Base-by-base conservation (phyloP, 441 rosid species). In the Pelargonium fulgidum region DNA sequence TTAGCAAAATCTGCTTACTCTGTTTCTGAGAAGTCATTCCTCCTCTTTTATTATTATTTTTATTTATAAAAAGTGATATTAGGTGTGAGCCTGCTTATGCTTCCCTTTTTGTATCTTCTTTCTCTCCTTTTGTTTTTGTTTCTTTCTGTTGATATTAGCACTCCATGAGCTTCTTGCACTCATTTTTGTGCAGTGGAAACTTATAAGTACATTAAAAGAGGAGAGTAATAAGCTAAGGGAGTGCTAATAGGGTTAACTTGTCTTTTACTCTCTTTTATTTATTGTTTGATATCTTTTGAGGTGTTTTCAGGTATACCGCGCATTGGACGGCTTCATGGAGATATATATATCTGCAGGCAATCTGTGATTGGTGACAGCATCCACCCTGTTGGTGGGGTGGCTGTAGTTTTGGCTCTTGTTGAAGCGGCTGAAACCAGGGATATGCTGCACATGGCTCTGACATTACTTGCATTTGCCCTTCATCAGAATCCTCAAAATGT, bases 391-490 rank as follows among this genome's bases (percentile, higher is more conserved):
- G 99, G 99, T 64, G 99, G 99, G 73, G 84, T 91, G 80, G 74
- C 93, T 72, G 93, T 93, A 79, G 84, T 96, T 66, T 85, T 96
- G 75, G 92, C 96, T 44, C 98, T 96, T 77, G 85, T 91, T 81
- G 99, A 96, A 84, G 95, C 98, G 62, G 92, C 99, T 70, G 96
- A 89, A 84, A 86, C 98, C 56, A 89, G 88, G 82, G 92, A 90
- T 77, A 91, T 93, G 98, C 95, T 96, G 77, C 98, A 93, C 81
- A 93, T 90, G 98, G 92, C 98, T 76, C 85, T 96, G 80, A 81
- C 91, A 24, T 82, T 96, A 67, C 98, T 96, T 78, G 89, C 99
- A 63, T 84, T 88, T 82, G 90, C 95, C 19, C 96, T 96, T 80
- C 98, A 87, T 83, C 99, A 93, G 70, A 96, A 85, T 83, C 89